These are phyloP conservation scores for Cenchrus fungigraminus DNA, from an alignment of 176 grass and related monocot species.

Conservation along the genomic window DNA sequence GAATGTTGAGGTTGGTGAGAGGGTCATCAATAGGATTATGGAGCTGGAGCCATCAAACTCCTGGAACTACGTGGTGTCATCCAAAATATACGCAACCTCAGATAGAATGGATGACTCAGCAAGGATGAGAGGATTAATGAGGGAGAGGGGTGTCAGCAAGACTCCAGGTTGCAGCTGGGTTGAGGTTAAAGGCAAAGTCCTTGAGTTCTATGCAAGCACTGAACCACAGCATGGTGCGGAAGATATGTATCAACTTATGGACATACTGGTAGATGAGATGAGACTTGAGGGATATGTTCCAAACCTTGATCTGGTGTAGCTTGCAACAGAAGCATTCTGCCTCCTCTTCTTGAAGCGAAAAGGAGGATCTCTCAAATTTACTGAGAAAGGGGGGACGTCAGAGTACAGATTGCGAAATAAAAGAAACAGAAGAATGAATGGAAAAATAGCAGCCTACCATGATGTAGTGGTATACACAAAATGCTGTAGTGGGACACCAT, in stretches of 20 bases:
- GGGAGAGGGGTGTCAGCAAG: slow-evolving; percentile 76
- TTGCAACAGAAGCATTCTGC: neutral
- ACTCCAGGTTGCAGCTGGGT: slow-evolving; percentile 92
- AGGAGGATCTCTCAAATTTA: neutral
- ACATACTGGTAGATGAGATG: slow-evolving; percentile 66
- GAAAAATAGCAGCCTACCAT: neutral
- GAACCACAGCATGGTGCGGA: slow-evolving; percentile 53
- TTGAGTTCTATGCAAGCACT: slow-evolving; percentile 80
- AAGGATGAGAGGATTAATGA: slow-evolving; percentile 79
- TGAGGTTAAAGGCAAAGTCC: slow-evolving; percentile 64
- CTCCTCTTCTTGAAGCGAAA: neutral
- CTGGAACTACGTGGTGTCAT: slow-evolving; percentile 86
- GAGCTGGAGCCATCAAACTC: slow-evolving; percentile 81
- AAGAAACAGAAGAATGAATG: neutral
- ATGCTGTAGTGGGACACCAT: neutral
- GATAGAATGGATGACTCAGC: slow-evolving; percentile 79
- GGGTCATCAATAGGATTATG: slow-evolving; percentile 70
- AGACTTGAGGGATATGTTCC: slow-evolving; percentile 71
- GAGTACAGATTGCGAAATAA: neutral
- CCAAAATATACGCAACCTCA: slow-evolving; percentile 75
- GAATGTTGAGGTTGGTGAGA: slow-evolving; percentile 71
- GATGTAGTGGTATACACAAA: too few species aligned
- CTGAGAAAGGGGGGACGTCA: neutral
- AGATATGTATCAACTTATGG: slow-evolving; percentile 67
- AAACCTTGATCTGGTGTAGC: slow-evolving; percentile 59